A percentile compares a stretch with the other conserved stretches of the same genome.
Conservation (phyloP, 495 filamentous ascomycete genomes). For the Massariosphaeria phaeospora region DNA sequence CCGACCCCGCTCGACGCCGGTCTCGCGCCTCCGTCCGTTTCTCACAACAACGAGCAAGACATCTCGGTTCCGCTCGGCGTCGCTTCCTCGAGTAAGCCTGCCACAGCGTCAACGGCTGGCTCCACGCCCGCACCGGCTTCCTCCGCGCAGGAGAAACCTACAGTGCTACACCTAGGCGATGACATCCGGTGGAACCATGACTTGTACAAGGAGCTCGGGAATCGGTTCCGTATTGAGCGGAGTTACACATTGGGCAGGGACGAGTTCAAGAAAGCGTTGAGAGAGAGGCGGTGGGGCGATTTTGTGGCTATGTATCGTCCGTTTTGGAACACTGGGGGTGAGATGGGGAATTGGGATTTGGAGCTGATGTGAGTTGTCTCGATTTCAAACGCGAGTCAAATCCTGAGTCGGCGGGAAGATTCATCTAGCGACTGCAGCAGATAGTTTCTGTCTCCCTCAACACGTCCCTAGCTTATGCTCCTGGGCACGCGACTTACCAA, state of each 20-base stretch:
- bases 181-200: constrained; percentile 40
- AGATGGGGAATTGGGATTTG: constrained; percentile 72
- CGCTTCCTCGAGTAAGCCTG: neutral
- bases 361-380: constrained; percentile 52
- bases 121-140: neutral
- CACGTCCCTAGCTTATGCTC: too few species aligned
- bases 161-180: constrained; percentile 37
- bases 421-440: too few species aligned
- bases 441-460: too few species aligned
- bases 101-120: neutral
- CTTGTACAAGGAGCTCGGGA: constrained; percentile 31
- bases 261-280: constrained; percentile 59
- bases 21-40: constrained; percentile 11
- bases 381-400: too few species aligned
- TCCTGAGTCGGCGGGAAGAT: too few species aligned
- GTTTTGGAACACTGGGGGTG: constrained; percentile 73
- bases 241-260: constrained; percentile 49
- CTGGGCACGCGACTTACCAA: too few species aligned
- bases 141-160: constrained; percentile 23
- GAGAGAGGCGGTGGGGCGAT: constrained; percentile 61
- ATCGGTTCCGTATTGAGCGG: constrained; percentile 33
- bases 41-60: neutral
- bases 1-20: constrained; percentile 21
- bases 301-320: constrained; percentile 71
- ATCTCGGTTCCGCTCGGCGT: neutral